Conservation (phyloP, 2,329 filamentous ascomycete genomes). For the Colletotrichum shisoi region DNA sequence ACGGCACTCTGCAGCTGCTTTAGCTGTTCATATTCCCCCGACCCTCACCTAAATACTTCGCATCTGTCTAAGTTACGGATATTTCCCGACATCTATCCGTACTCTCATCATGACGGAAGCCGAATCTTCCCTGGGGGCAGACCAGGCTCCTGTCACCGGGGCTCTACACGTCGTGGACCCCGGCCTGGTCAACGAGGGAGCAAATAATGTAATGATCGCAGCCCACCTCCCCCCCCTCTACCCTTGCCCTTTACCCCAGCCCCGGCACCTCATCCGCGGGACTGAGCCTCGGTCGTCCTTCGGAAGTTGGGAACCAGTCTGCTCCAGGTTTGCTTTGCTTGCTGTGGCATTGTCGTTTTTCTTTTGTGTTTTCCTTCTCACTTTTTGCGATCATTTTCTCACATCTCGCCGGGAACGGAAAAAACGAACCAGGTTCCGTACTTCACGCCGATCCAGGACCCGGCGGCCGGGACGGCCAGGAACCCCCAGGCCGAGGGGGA, state of each 20-base stretch:
- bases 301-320: too few species aligned
- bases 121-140: conserved; percentile 24
- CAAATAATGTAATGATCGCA: conserved; percentile 44
- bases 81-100: neutral
- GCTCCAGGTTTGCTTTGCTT: too few species aligned
- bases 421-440: conserved; percentile 50
- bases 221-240: neutral
- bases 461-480: conserved; percentile 56
- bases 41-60: neutral
- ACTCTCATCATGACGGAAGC: conserved; percentile 24
- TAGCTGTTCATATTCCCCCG: neutral
- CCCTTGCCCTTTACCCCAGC: too few species aligned
- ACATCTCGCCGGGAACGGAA: conserved; percentile 6
- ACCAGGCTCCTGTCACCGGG: conserved; percentile 17
- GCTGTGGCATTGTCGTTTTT: too few species aligned
- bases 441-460: conserved; percentile 59
- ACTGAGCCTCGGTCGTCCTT: too few species aligned
- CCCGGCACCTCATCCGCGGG: too few species aligned
- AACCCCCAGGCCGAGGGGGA: conserved; percentile 55
- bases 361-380: too few species aligned
- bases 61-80: too few species aligned
- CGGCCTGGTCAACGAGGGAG: conserved; percentile 42
- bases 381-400: neutral
- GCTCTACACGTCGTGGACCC: conserved; percentile 9
- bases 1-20: neutral